A percentile compares a stretch with the other conserved stretches of the same genome.
phyloP scores from a whole-genome alignment of 2,329 filamentous ascomycete genomes.

The Phialocephala subalpina region DNA sequence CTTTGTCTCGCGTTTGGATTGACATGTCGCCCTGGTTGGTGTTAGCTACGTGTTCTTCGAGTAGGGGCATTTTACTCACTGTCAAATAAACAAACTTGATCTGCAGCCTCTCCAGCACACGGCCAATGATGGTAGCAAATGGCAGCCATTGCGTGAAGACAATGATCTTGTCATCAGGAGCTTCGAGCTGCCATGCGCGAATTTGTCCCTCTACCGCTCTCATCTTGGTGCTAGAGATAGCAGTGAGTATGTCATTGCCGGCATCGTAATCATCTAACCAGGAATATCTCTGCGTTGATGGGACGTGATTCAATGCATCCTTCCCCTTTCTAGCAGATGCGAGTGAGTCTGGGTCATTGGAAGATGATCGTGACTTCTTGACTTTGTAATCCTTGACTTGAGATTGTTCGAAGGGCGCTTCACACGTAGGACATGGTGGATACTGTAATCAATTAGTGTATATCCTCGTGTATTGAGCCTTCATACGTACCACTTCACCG shows the following conservation, averaged over 20 bases:
- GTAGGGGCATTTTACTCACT: neutral
- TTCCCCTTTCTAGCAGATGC: slow-evolving; percentile 6
- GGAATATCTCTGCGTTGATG: neutral
- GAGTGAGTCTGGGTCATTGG: neutral
- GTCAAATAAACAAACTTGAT: slow-evolving; percentile 49
- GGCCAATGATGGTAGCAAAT: slow-evolving; percentile 56
- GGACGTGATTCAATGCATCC: neutral
- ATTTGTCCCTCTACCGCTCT: slow-evolving; percentile 41
- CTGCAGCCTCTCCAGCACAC: slow-evolving; percentile 53
- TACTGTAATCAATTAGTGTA: too few species aligned
- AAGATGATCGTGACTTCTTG: too few species aligned
- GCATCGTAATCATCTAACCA: slow-evolving; percentile 24
- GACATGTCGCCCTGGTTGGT: slow-evolving; percentile 58
- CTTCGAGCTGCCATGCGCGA: slow-evolving; percentile 48
- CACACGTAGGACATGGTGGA: neutral
- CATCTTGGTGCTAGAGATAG: slow-evolving; percentile 47
- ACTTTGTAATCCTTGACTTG: neutral
- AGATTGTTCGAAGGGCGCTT: neutral
- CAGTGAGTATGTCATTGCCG: slow-evolving; percentile 30
- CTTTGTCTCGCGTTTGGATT: slow-evolving; percentile 50
- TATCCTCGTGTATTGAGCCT: too few species aligned
- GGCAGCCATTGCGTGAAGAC: slow-evolving; percentile 64
- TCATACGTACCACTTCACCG: too few species aligned
- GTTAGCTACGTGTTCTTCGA: neutral
- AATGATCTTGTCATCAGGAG: slow-evolving; percentile 59